Evolutionary conservation across 768 basidiomycete species (phyloP), one percentile per base, ranked within the genome.

Genomic region (Leucocoprinus leucothites): DNA sequence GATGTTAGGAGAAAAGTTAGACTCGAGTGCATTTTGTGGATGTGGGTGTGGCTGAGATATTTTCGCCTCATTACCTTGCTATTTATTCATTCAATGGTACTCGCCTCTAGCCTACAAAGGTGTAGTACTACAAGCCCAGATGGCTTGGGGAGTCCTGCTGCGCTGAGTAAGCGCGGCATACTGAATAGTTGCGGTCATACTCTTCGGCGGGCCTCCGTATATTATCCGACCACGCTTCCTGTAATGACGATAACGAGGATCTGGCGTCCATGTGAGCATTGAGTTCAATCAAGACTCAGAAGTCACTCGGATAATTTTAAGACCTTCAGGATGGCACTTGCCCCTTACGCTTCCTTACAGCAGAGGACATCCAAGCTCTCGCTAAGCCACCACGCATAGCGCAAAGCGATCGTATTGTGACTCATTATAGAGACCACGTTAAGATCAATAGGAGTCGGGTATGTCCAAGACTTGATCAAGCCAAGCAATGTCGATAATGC

Each of bases 391-490:
- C 31, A 31, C 6, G 11, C 11, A 31, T 31, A 11, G 6, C 5
- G 31, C 31, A 5, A 31, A 41, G 14, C 40, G 13, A 5, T 19
- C 18, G 6, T 41, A 41, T 5, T 5, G 16, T 19, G 62, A 53
- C 72, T 71, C 51, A 62, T 70, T 1, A 69, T 68, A 1, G 69
- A 68, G 66, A 70, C 70, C 67, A 52, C 67, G 69, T 56, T 71
- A 69, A 53, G 69, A 65, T 56, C 63, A 61, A 48, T 67, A 64
- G 26, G 64, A 54, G 34, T 63, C 53, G 8, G 64, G 69, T 18
- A 72, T 60, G n/a, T 65, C 64, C 41, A 64, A 65, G 36, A 60
- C 65, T n/a, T 51, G 51, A n/a, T 59, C 56, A 19, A 69, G 59
- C n/a, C 70, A 68, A 28, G 66, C 68, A 47, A 72, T 69, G 69